Percentiles rank a stretch among this genome's conserved stretches.
These are phyloP conservation scores for Lactarius vividus DNA, from an alignment of 768 basidiomycete species.

Conservation along the genomic window DNA sequence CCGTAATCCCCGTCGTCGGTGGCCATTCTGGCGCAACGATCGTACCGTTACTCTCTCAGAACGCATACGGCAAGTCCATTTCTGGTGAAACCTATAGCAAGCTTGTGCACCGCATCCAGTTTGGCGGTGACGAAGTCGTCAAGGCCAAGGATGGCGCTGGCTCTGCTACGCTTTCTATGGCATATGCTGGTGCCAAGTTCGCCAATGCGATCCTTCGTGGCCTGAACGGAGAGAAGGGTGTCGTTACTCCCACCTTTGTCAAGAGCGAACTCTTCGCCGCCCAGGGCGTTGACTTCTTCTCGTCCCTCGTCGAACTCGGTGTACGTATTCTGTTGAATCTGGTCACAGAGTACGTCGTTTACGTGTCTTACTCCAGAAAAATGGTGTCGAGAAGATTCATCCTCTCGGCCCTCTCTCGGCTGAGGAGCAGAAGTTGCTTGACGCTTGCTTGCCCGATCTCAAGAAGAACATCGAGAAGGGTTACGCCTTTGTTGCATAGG, in stretches of 20 bases:
- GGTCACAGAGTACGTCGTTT: slow-evolving; percentile 1
- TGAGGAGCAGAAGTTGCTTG: slow-evolving; percentile 83
- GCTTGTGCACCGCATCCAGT: slow-evolving; percentile 93
- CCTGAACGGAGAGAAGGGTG: slow-evolving; percentile 62
- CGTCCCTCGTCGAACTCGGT: slow-evolving; percentile 90
- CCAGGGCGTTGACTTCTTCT: slow-evolving; percentile 93
- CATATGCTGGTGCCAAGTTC: slow-evolving; percentile 74
- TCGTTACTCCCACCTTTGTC: slow-evolving; percentile 81
- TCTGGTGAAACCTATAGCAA: slow-evolving; percentile 70
- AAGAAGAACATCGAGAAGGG: slow-evolving; percentile 99
- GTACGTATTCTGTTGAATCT: slow-evolving; percentile 44
- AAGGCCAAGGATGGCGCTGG: slow-evolving; percentile 93
- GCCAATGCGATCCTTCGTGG: slow-evolving; percentile 59
- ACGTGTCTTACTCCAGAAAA: slow-evolving; percentile 42
- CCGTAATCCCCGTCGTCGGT: slow-evolving; percentile 82
- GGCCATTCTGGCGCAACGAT: slow-evolving; percentile 98
- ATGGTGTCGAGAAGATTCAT: slow-evolving; percentile 93
- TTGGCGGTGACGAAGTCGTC: slow-evolving; percentile 97
- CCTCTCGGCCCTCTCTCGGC: slow-evolving; percentile 74
- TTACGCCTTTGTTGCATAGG: slow-evolving; percentile 59
- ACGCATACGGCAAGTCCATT: slow-evolving; percentile 63
- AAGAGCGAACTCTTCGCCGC: slow-evolving; percentile 81
- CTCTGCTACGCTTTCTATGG: slow-evolving; percentile 75
- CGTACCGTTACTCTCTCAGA: slow-evolving; percentile 92
- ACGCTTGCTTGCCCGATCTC: slow-evolving; percentile 85